Evolutionary conservation across 331 rosid genomes (phyloP).

Genomic region (Pyrus hybrid): DNA sequence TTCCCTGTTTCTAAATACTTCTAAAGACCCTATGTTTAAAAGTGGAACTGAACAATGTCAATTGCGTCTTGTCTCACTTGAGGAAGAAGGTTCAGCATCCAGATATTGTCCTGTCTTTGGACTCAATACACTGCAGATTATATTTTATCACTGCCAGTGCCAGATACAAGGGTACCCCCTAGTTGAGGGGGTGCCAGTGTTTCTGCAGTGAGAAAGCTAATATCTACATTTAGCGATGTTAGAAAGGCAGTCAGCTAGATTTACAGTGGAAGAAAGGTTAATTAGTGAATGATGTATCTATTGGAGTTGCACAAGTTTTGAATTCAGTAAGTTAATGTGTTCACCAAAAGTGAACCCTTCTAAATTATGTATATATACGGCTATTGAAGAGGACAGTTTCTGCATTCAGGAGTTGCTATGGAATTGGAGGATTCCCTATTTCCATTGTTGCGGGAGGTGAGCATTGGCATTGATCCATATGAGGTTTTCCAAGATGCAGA

Average conservation of each 20-base stretch:
- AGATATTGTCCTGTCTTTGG: neutral
- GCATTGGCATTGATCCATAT: conserved; percentile 74
- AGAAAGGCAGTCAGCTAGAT: neutral
- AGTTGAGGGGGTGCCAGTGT: neutral
- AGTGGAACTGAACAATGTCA: neutral
- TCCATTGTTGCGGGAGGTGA: conserved; percentile 86
- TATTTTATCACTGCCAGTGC: neutral
- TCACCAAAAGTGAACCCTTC: neutral
- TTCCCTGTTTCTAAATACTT: neutral
- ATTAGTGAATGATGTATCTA: neutral
- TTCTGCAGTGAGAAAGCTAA: neutral
- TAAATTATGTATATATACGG: neutral
- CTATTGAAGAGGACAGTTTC: neutral
- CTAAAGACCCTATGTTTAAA: neutral
- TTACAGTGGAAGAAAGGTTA: neutral
- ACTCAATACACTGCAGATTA: neutral
- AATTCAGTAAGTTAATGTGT: neutral
- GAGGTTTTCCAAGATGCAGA: conserved; percentile 94
- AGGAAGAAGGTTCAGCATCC: too few relatives aligned
- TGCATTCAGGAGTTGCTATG: conserved; percentile 86
- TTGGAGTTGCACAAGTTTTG: neutral
- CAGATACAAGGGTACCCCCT: neutral
- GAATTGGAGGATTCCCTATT: conserved; percentile 91
- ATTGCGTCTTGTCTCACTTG: neutral
- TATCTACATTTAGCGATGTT: neutral